These are phyloP conservation scores for Lichtheimia ramosa DNA, from an alignment of 371 early-diverging fungal genomes.

Conservation along the genomic window DNA sequence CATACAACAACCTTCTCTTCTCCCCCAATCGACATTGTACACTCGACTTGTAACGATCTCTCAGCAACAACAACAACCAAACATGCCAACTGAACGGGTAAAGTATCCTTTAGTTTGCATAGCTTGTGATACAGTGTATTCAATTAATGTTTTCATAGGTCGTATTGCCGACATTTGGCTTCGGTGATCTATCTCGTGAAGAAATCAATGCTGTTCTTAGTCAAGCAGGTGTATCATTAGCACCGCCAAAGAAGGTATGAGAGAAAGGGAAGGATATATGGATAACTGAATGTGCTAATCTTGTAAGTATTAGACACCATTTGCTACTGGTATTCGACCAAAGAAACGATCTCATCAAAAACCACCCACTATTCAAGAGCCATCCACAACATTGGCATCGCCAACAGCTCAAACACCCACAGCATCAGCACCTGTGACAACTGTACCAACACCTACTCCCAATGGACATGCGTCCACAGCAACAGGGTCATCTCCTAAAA, in stretches of 20 bases:
- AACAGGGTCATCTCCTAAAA: neutral
- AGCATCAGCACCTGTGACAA: conserved; percentile 12
- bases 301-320: conserved; percentile 31
- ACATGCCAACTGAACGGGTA: conserved; percentile 23
- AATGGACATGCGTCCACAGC: neutral
- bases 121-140: neutral
- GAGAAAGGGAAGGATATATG: conserved; percentile 12
- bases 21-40: neutral
- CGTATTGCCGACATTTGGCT: conserved; percentile 33
- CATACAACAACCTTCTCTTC: neutral
- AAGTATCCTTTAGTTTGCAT: neutral
- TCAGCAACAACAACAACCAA: no score
- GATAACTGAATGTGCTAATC: neutral
- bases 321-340: conserved; percentile 35
- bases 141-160: neutral
- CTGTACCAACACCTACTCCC: conserved; percentile 1
- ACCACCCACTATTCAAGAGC: conserved; percentile 13
- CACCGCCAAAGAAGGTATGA: conserved; percentile 44
- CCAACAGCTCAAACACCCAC: conserved; percentile 1
- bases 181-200: conserved; percentile 61
- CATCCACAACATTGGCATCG: conserved; percentile 3
- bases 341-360: conserved; percentile 15
- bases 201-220: conserved; percentile 58
- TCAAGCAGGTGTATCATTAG: conserved; percentile 43
- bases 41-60: neutral